These are phyloP conservation scores for Friedmanniomyces simplex DNA, from an alignment of 495 filamentous ascomycete species.

Conservation along the genomic window DNA sequence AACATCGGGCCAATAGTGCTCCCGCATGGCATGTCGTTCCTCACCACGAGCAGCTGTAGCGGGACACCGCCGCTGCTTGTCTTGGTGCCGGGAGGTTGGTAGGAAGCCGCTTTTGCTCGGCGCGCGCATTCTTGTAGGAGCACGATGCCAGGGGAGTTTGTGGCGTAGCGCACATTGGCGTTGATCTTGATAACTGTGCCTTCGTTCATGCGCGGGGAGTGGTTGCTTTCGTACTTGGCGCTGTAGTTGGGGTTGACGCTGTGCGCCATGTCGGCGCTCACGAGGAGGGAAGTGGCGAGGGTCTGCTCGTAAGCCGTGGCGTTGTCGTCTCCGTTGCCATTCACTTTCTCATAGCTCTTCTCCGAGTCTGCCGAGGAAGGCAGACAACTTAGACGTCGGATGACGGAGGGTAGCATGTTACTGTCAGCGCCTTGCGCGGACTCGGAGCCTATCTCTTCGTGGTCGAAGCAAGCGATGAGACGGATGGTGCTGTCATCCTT, in stretches of 20 bases:
- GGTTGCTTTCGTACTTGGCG: slow-evolving; percentile 79
- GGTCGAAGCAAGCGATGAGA: slow-evolving; percentile 85
- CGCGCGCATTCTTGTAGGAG: slow-evolving; percentile 78
- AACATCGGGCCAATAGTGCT: slow-evolving; percentile 97
- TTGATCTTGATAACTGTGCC: slow-evolving; percentile 97
- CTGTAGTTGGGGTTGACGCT: slow-evolving; percentile 89
- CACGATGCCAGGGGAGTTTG: slow-evolving; percentile 90
- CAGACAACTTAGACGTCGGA: slow-evolving; percentile 76
- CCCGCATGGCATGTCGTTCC: slow-evolving; percentile 88
- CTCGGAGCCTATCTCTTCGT: slow-evolving; percentile 90
- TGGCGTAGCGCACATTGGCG: slow-evolving; percentile 91
- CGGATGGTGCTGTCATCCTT: slow-evolving; percentile 73
- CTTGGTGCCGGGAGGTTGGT: slow-evolving; percentile 17
- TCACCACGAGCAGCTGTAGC: slow-evolving; percentile 88
- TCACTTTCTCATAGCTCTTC: slow-evolving; percentile 41
- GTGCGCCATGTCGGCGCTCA: slow-evolving; percentile 98
- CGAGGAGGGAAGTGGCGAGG: slow-evolving; percentile 79
- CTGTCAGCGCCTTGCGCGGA: slow-evolving; percentile 91
- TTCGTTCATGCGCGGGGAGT: slow-evolving; percentile 91
- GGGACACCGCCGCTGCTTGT: slow-evolving; percentile 48
- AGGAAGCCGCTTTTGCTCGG: slow-evolving; percentile 40
- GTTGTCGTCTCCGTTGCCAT: slow-evolving; percentile 36
- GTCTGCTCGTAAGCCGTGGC: slow-evolving; percentile 88
- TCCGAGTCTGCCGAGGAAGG: slow-evolving; percentile 45
- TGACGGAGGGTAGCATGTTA: slow-evolving; percentile 78